phyloP scores from a whole-genome alignment of 2,329 filamentous ascomycete genomes.

The Aspergillus carbonarius region DNA sequence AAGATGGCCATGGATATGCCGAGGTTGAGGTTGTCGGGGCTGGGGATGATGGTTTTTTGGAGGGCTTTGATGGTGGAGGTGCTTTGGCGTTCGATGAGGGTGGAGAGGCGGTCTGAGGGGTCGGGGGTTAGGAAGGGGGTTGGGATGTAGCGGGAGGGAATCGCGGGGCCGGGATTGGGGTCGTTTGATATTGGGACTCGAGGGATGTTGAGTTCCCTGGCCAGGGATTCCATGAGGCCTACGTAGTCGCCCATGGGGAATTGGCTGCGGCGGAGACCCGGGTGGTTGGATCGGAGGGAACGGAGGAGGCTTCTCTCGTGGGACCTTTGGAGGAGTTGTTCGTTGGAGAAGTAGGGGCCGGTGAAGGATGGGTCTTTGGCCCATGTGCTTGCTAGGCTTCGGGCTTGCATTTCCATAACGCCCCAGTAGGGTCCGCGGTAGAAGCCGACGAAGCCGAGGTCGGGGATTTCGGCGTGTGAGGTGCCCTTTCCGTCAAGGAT shows the following conservation, averaged over 20 bases:
- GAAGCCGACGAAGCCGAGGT: slow-evolving; percentile 76
- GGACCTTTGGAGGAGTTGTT: slow-evolving; percentile 22
- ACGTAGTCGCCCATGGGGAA: slow-evolving; percentile 83
- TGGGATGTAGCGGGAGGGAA: slow-evolving; percentile 50
- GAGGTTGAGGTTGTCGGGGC: slow-evolving; percentile 18
- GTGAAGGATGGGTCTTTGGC: slow-evolving; percentile 13
- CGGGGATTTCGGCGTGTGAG: slow-evolving; percentile 59
- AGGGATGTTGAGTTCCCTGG: slow-evolving; percentile 56
- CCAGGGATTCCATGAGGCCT: slow-evolving; percentile 71
- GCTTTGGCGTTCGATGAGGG: neutral
- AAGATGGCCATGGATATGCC: slow-evolving; percentile 69
- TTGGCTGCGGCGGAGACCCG: slow-evolving; percentile 52
- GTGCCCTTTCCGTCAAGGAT: slow-evolving; percentile 68
- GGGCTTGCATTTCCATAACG: slow-evolving; percentile 82
- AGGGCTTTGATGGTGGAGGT: slow-evolving; percentile 41
- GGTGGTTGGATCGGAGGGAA: slow-evolving; percentile 18
- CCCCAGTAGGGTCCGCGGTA: slow-evolving; percentile 85
- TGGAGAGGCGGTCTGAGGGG: neutral
- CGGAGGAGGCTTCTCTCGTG: slow-evolving; percentile 27
- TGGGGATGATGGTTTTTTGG: slow-evolving; percentile 34
- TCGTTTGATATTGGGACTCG: slow-evolving; percentile 38
- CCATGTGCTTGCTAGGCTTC: slow-evolving; percentile 66
- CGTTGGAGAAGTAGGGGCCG: neutral
- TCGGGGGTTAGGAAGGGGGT: neutral
- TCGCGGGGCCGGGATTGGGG: slow-evolving; percentile 43